Percentiles rank a stretch among this genome's conserved stretches.
Conservation (phyloP, 768 basidiomycete genomes). For the Lentinus tigrinus region DNA sequence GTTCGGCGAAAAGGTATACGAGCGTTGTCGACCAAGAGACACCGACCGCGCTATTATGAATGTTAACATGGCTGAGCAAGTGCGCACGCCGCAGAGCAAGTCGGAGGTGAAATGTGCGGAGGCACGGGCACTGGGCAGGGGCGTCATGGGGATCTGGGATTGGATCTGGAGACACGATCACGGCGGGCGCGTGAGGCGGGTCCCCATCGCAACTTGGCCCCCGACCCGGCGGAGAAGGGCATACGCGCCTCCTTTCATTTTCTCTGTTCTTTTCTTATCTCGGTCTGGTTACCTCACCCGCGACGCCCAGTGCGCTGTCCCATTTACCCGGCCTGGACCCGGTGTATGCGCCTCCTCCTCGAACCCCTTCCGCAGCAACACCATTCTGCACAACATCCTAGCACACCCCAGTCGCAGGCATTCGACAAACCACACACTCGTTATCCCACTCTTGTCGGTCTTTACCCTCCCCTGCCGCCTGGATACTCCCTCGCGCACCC, state of each 20-base stretch:
- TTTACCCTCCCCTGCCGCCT: slow-evolving; percentile 1
- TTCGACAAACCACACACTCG: slow-evolving; percentile 4
- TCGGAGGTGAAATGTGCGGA: too few species aligned
- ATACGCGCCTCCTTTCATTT: too few species aligned
- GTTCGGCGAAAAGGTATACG: too few species aligned
- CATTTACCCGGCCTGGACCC: neutral
- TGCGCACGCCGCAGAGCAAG: too few species aligned
- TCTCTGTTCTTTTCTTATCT: neutral
- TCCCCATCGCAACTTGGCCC: too few species aligned
- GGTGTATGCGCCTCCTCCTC: neutral
- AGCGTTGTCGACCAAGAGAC: too few species aligned
- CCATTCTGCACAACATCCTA: neutral
- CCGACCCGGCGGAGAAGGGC: neutral
- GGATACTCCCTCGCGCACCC: neutral
- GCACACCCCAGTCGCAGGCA: neutral
- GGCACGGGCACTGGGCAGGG: too few species aligned
- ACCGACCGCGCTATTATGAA: too few species aligned
- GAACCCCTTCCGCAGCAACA: neutral
- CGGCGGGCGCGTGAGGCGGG: too few species aligned
- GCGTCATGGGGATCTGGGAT: too few species aligned
- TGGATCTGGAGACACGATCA: too few species aligned
- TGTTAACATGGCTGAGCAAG: too few species aligned
- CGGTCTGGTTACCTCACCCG: neutral
- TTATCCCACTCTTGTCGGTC: slow-evolving; percentile 16
- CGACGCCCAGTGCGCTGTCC: neutral